These are phyloP conservation scores for Microbotryum scabiosae DNA, from an alignment of 1,284 basidiomycete species.

Conservation along the genomic window DNA sequence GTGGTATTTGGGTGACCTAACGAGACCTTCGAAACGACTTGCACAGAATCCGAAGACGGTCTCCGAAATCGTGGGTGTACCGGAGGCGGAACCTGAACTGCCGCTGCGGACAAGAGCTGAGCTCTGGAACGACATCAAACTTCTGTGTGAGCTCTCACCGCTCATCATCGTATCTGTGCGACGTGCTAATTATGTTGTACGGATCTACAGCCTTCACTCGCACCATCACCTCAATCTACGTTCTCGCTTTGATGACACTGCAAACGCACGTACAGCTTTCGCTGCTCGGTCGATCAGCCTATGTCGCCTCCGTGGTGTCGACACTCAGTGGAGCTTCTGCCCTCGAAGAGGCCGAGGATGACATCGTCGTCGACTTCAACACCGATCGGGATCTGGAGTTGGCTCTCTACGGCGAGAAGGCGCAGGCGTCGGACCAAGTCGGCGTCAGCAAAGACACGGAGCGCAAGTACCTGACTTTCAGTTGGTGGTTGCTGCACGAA, in stretches of 20 bases:
- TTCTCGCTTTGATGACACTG: conserved; percentile 66
- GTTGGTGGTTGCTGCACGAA: conserved; percentile 82
- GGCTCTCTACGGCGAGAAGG: conserved; percentile 39
- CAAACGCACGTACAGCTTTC: conserved; percentile 75
- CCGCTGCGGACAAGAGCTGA: conserved; percentile 53
- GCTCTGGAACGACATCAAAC: conserved; percentile 74
- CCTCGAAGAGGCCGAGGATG: neutral
- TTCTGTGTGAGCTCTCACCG: conserved; percentile 51
- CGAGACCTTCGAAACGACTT: too few relatives aligned
- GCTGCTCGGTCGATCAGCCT: conserved; percentile 70
- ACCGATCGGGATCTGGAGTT: conserved; percentile 33
- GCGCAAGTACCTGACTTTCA: conserved; percentile 69
- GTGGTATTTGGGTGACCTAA: too few relatives aligned
- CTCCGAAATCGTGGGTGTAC: neutral
- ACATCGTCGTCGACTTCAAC: neutral
- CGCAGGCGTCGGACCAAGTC: conserved; percentile 37
- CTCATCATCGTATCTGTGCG: neutral
- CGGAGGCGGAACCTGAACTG: conserved; percentile 21
- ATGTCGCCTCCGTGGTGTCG: conserved; percentile 57
- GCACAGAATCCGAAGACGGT: too few relatives aligned
- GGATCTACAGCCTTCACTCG: conserved; percentile 62
- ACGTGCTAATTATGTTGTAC: neutral
- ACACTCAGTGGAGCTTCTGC: conserved; percentile 9
- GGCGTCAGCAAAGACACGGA: conserved; percentile 49
- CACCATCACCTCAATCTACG: conserved; percentile 74